Conservation (phyloP, 2,329 filamentous ascomycete genomes). For the Colletotrichum cereale region DNA sequence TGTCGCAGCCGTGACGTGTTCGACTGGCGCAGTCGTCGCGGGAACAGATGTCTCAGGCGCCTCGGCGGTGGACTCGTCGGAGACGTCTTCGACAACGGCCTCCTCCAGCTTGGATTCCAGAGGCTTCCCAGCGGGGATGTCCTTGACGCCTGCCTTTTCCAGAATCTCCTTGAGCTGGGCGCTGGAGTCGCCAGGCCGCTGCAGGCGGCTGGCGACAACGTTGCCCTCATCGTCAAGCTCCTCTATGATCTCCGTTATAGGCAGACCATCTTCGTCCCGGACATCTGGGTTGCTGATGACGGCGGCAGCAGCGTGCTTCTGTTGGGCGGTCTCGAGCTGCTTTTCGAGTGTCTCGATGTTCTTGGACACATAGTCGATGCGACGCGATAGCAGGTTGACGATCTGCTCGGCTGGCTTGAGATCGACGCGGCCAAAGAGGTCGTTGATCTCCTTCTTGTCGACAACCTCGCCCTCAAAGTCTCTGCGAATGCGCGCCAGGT, state of each 20-base stretch:
- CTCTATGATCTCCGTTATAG: conserved; percentile 92
- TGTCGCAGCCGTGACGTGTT: not conserved
- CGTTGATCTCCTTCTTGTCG: conserved; percentile 66
- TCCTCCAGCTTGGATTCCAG: not conserved
- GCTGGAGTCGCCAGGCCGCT: conserved; percentile 75
- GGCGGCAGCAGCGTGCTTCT: conserved; percentile 75
- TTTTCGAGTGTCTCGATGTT: conserved; percentile 83
- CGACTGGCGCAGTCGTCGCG: not conserved
- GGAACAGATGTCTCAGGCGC: not conserved
- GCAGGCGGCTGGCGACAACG: conserved; percentile 76
- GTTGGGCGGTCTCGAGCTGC: conserved; percentile 76
- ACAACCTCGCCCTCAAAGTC: conserved; percentile 74
- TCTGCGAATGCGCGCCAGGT: conserved; percentile 69
- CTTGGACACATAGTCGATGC: conserved; percentile 89
- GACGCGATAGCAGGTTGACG: conserved; percentile 74
- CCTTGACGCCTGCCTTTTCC: conserved; percentile 79
- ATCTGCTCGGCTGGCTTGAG: conserved; percentile 72
- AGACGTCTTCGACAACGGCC: conserved; percentile 37
- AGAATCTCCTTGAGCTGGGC: conserved; percentile 78
- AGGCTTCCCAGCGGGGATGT: conserved; percentile 50
- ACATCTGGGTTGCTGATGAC: conserved; percentile 71
- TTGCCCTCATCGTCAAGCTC: conserved; percentile 93
- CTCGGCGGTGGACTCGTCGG: conserved; percentile 26
- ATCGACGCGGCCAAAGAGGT: conserved; percentile 59
- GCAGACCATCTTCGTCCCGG: conserved; percentile 76